Evolutionary conservation across 768 basidiomycete genomes (phyloP).

Genomic region (Botryobasidium botryosum): DNA sequence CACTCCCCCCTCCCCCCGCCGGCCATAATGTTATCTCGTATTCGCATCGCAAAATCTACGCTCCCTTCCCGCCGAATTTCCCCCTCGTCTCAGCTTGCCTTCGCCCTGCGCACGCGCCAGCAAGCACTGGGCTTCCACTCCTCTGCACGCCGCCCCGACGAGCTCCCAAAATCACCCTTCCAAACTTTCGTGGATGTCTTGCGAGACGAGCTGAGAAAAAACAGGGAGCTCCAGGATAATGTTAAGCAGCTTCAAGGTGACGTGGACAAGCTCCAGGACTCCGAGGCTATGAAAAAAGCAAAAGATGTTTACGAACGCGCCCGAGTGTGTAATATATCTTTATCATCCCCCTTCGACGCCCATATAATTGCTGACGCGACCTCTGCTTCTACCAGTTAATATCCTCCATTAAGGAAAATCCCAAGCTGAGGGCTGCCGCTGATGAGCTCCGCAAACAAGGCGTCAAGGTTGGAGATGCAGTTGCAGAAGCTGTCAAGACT

Average conservation of each 20-base stretch:
- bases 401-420: slow-evolving; percentile 93
- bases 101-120: too few relatives aligned
- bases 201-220: slow-evolving; percentile 83
- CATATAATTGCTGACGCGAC: slow-evolving; percentile 2
- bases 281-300: slow-evolving; percentile 86
- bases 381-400: slow-evolving; percentile 41
- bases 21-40: too few relatives aligned
- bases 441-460: slow-evolving; percentile 84
- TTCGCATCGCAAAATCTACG: too few relatives aligned
- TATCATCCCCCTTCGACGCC: neutral
- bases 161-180: slow-evolving; percentile 80
- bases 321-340: slow-evolving; percentile 39
- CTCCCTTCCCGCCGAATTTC: too few relatives aligned
- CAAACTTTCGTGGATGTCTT: slow-evolving; percentile 92
- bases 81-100: too few relatives aligned
- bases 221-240: slow-evolving; percentile 87
- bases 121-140: too few relatives aligned
- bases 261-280: slow-evolving; percentile 93
- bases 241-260: slow-evolving; percentile 95
- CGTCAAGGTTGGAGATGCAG: slow-evolving; percentile 85
- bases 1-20: too few relatives aligned
- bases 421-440: slow-evolving; percentile 75
- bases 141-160: slow-evolving; percentile 41
- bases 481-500: slow-evolving; percentile 73
- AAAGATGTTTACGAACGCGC: slow-evolving; percentile 87